Conservation (phyloP, 192 early-diverging fungal species). For the Backusella luteola region DNA sequence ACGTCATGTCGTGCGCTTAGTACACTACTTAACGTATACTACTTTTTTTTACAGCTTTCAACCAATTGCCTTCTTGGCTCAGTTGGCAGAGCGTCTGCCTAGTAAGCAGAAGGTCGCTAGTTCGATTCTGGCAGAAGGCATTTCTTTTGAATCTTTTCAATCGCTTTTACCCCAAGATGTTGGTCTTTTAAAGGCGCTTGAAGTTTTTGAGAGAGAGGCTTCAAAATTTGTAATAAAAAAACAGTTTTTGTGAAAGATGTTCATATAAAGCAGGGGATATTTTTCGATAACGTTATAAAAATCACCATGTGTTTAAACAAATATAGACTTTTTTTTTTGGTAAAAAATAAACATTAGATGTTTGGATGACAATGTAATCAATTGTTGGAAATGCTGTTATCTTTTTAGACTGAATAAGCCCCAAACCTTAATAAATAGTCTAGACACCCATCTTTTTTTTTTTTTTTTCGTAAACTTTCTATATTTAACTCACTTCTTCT, state of each 20-base stretch:
- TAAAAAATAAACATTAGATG: too few relatives aligned
- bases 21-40: accelerated
- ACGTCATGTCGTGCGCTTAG: neutral
- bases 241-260: neutral
- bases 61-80: conserved; percentile 33
- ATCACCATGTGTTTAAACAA: neutral
- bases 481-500: too few relatives aligned
- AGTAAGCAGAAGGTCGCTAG: conserved; percentile 41
- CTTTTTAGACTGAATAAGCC: too few relatives aligned
- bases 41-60: neutral
- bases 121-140: conserved; percentile 41
- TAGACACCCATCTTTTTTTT: too few relatives aligned
- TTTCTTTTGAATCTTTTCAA: conserved; percentile 12
- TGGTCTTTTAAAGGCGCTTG: neutral
- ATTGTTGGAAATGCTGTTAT: too few relatives aligned
- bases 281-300: neutral
- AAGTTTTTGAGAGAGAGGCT: too few relatives aligned
- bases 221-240: neutral
- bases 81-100: conserved; percentile 44
- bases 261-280: neutral
- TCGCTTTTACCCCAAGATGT: neutral
- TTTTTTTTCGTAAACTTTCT: too few relatives aligned
- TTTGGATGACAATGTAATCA: too few relatives aligned
- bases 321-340: too few relatives aligned
- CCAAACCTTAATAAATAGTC: too few relatives aligned